These are phyloP conservation scores for Oxyria digyna DNA, from an alignment of 148 eudicot species.

Conservation along the genomic window DNA sequence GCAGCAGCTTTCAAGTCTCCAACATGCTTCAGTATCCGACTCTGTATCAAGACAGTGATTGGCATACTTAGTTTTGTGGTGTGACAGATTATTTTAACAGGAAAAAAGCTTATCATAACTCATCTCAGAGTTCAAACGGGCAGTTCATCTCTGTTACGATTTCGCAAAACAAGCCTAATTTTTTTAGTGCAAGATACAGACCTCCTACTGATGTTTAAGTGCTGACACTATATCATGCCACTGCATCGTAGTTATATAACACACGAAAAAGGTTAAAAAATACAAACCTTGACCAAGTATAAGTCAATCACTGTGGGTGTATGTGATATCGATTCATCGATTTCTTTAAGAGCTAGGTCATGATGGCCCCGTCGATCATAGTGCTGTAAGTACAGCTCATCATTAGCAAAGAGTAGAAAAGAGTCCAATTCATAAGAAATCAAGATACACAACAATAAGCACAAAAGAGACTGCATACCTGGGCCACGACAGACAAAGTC, in stretches of 20 bases:
- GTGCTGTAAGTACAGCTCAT: conserved; percentile 39
- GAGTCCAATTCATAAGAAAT: neutral
- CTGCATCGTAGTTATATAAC: neutral
- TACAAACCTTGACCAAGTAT: conserved; percentile 81
- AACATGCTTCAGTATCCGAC: conserved; percentile 93
- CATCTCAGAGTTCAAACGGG: neutral
- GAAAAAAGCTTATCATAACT: neutral
- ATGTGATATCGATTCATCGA: conserved; percentile 85
- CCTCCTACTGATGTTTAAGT: neutral
- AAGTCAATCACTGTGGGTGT: conserved; percentile 95
- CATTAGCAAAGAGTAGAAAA: neutral
- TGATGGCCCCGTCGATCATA: conserved; percentile 76
- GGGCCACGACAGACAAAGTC: conserved; percentile 82
- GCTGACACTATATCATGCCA: neutral
- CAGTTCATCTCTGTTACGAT: neutral
- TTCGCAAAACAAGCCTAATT: neutral
- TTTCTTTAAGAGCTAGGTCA: conserved; percentile 63
- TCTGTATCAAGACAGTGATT: conserved; percentile 28
- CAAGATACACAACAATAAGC: neutral
- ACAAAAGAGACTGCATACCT: conserved; percentile 35
- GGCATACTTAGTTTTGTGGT: neutral
- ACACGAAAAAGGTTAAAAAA: neutral
- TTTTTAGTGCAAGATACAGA: neutral
- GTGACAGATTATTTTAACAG: neutral
- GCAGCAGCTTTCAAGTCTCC: conserved; percentile 93